Conservation (phyloP, 192 early-diverging fungal species). For the Coemansia sp. region DNA sequence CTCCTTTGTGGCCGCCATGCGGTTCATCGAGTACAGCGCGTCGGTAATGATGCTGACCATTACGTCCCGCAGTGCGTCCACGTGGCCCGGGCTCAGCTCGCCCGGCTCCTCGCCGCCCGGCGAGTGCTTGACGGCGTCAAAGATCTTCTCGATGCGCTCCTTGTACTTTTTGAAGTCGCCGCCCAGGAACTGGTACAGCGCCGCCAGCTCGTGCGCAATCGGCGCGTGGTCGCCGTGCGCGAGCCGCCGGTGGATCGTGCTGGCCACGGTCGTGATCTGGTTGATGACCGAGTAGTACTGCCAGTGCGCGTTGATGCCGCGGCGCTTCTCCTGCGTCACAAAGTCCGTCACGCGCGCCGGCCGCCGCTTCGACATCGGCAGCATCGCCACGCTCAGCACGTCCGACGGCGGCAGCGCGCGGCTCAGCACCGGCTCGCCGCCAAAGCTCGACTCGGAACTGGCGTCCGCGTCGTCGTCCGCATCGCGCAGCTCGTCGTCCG, state of each 20-base stretch:
- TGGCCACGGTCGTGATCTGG: constrained; percentile 42
- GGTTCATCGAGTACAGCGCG: constrained; percentile 44
- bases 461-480: constrained; percentile 8
- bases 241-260: constrained; percentile 37
- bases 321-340: constrained; percentile 44
- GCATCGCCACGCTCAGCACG: constrained; percentile 43
- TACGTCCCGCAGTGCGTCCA: constrained; percentile 30
- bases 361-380: constrained; percentile 48
- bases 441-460: constrained; percentile 39
- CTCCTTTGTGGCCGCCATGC: constrained; percentile 24
- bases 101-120: constrained; percentile 17
- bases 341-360: constrained; percentile 37
- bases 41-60: constrained; percentile 48
- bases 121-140: constrained; percentile 35
- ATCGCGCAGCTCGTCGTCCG: constrained; percentile 27
- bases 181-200: constrained; percentile 51
- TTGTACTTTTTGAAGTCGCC: constrained; percentile 56
- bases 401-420: constrained; percentile 43
- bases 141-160: constrained; percentile 37
- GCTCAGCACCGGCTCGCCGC: constrained; percentile 38
- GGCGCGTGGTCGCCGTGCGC: constrained; percentile 30
- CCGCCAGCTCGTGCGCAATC: constrained; percentile 46
- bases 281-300: constrained; percentile 55
- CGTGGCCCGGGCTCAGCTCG: too few relatives aligned
- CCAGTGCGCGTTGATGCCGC: constrained; percentile 53